These are phyloP conservation scores for Yarrowia bubula DNA, from an alignment of 805 yeast species.

Conservation along the genomic window DNA sequence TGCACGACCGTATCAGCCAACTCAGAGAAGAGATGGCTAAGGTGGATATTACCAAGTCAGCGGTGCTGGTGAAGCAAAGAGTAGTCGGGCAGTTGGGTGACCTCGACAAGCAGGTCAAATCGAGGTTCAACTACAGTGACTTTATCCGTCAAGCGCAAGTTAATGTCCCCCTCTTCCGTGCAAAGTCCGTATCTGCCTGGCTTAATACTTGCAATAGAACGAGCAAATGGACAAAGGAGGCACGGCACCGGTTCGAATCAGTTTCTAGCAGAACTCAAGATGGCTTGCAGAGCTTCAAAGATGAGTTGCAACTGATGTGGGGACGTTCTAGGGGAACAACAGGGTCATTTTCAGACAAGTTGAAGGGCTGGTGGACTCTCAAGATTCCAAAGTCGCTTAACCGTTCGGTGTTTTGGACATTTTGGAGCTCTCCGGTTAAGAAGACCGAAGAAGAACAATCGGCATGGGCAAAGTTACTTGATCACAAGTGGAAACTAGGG, in stretches of 20 bases:
- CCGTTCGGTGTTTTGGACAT: not conserved
- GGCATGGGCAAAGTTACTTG: not conserved
- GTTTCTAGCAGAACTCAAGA: not conserved
- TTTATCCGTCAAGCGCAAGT: not conserved
- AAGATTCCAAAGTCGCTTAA: not conserved
- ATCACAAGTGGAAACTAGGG: not conserved
- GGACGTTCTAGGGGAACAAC: not conserved
- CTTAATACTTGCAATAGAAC: not conserved
- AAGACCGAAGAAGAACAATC: not conserved
- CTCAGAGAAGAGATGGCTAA: not conserved
- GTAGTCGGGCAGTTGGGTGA: not conserved
- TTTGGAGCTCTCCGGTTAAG: not conserved
- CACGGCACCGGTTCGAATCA: not conserved
- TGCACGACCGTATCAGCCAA: not conserved
- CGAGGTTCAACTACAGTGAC: not conserved
- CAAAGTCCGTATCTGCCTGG: not conserved
- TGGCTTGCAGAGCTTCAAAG: not conserved
- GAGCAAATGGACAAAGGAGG: not conserved
- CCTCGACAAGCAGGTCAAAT: not conserved
- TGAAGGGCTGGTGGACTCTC: not conserved
- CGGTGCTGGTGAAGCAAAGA: not conserved
- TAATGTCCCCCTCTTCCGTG: not conserved
- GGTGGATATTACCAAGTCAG: not conserved
- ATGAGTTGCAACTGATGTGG: not conserved
- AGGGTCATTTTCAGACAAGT: not conserved